Percentiles rank a stretch among this genome's conserved stretches.
These are phyloP conservation scores for Trichoderma asperellum DNA, from an alignment of 2,329 filamentous ascomycete species.

Conservation along the genomic window DNA sequence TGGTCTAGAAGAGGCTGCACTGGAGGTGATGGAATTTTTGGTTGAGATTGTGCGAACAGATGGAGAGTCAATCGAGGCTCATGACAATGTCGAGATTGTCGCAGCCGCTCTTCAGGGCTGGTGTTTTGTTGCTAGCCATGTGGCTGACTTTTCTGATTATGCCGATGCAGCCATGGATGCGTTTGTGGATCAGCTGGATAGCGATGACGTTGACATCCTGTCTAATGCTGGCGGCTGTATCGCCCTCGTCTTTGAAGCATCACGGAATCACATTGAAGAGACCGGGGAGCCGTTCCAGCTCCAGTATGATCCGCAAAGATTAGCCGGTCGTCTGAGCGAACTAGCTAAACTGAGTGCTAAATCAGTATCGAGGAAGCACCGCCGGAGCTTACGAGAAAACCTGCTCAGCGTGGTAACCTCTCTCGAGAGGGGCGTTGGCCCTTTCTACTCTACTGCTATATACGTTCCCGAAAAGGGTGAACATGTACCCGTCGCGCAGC, in stretches of 20 bases:
- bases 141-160: slow-evolving; percentile 73
- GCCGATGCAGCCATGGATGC: slow-evolving; percentile 76
- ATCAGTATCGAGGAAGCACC: slow-evolving; percentile 54
- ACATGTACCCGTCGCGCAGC: slow-evolving; percentile 47
- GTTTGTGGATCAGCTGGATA: slow-evolving; percentile 84
- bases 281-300: slow-evolving; percentile 55
- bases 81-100: slow-evolving; percentile 72
- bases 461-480: slow-evolving; percentile 47
- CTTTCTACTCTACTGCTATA: slow-evolving; percentile 56
- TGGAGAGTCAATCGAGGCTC: slow-evolving; percentile 70
- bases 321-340: slow-evolving; percentile 53
- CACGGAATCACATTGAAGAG: slow-evolving; percentile 53
- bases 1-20: slow-evolving; percentile 66
- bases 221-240: slow-evolving; percentile 79
- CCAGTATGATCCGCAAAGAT: slow-evolving; percentile 54
- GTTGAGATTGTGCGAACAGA: slow-evolving; percentile 81
- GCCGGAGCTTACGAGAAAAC: slow-evolving; percentile 52
- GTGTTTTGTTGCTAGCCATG: slow-evolving; percentile 77
- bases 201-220: slow-evolving; percentile 71
- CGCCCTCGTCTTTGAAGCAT: slow-evolving; percentile 79
- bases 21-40: slow-evolving; percentile 74
- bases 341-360: slow-evolving; percentile 54
- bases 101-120: slow-evolving; percentile 76
- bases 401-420: slow-evolving; percentile 59
- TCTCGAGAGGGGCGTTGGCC: slow-evolving; percentile 57